phyloP scores from a whole-genome alignment of 148 eudicot genomes.

The Silene uniflora region DNA sequence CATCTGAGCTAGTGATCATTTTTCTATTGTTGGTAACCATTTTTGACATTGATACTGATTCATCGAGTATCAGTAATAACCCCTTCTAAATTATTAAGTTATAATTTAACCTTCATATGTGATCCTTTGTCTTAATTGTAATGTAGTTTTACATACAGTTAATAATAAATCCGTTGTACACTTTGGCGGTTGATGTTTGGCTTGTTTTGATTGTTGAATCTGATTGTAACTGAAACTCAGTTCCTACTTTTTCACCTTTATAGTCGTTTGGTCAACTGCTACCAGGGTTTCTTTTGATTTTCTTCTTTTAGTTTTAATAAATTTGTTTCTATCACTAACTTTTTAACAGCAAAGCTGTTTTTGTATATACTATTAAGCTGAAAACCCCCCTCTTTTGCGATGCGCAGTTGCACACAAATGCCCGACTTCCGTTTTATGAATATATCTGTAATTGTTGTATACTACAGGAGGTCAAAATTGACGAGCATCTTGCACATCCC shows the following conservation, averaged over 20 bases:
- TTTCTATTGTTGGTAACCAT: too few species aligned
- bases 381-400: neutral
- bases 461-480: slow-evolving; percentile 53
- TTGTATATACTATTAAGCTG: neutral
- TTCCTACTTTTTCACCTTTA: neutral
- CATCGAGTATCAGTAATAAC: too few species aligned
- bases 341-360: neutral
- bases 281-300: neutral
- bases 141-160: too few species aligned
- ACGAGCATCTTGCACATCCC: slow-evolving; percentile 29
- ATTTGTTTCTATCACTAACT: neutral
- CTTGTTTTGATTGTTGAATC: neutral
- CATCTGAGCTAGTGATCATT: too few species aligned
- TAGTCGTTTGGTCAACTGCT: slow-evolving; percentile 4
- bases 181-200: neutral
- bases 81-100: too few species aligned
- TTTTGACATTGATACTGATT: too few species aligned
- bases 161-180: too few species aligned
- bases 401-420: neutral
- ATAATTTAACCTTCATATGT: too few species aligned
- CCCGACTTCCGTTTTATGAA: neutral
- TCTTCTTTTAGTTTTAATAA: neutral
- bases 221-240: neutral
- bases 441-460: neutral
- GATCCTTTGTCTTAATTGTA: too few species aligned